Evolutionary conservation across 345 rosid species (phyloP), one percentile per base, ranked within the genome.

Genomic region (Camelina sativa): DNA sequence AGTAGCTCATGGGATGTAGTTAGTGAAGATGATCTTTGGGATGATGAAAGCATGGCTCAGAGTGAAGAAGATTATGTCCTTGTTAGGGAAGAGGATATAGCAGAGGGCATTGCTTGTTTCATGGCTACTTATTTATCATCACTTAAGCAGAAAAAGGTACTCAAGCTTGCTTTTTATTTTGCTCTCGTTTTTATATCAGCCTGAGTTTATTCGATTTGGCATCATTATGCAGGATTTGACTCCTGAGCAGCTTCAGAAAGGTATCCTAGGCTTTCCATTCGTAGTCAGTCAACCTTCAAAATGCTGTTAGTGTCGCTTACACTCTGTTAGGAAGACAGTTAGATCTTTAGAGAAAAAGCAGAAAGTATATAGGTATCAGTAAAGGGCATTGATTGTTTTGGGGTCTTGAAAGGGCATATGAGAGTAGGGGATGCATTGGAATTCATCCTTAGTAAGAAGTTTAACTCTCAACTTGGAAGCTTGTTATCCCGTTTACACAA

Each of bases 81-180:
- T 44, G 98, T 92, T 77, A 86, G 82, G 62, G 84, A 90, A 82
- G 98, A 92, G 83, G 98, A 92, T 82, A 89, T 92, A 80, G 87
- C 88, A 41, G 95, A 92, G 2, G 91, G 95, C 34, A 82, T 92
- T 52, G 95, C 98, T 2, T 85, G 93, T 82, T 92, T 86, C 81
- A 86, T 86, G 93, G 95, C 98, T 65, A 86, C 95, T 41, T 90
- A 86, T 81, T 75, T 92, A 72, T 65, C 81, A 53, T 90, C 98
- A 58, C 82, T 89, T 85, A 84, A 90, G 78, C 87, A 89, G 83
- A 86, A 93, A 20, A 89, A 89, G 93, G 98, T 87, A 28, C 20
- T 17, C 12, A 15, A 23, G 20, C 22, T 56, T 56, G 5, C 40
- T 1, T 30, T 13, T 7, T 0, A 0, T 56, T 56, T 1, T 19